phyloP scores from a whole-genome alignment of 768 basidiomycete genomes.

The Leccinum incarnatum region DNA sequence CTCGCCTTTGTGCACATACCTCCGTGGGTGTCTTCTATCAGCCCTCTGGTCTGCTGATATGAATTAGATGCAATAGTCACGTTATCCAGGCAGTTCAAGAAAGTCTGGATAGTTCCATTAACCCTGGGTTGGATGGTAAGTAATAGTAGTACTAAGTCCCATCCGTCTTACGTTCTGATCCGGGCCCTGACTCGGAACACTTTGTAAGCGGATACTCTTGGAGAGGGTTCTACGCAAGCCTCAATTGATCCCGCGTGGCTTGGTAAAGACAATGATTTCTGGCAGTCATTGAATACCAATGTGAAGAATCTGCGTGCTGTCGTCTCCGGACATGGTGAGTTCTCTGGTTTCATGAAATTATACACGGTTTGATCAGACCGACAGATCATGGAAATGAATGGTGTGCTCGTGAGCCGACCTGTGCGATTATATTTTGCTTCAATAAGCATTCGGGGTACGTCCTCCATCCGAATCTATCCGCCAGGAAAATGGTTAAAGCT shows the following conservation, averaged over 20 bases:
- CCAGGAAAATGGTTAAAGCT: neutral
- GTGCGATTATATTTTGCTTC: constrained; percentile 70
- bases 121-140: constrained; percentile 43
- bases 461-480: neutral
- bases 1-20: constrained; percentile 77
- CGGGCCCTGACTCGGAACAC: too few relatives aligned
- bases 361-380: neutral
- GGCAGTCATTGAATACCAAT: constrained; percentile 53
- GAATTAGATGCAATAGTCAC: constrained; percentile 1
- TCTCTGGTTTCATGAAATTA: neutral
- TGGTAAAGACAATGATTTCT: constrained; percentile 59
- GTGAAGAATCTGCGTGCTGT: constrained; percentile 66
- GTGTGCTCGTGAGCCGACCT: constrained; percentile 65
- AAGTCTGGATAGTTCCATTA: constrained; percentile 36
- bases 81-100: constrained; percentile 36
- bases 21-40: constrained; percentile 44
- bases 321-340: constrained; percentile 67
- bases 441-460: constrained; percentile 69
- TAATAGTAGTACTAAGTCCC: neutral
- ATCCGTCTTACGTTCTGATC: neutral
- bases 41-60: neutral
- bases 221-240: constrained; percentile 60
- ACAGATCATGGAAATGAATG: constrained; percentile 78
- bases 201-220: constrained; percentile 47
- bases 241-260: constrained; percentile 35